phyloP scores from a whole-genome alignment of 805 yeast species.

The Zygoascus flipseniorum region DNA sequence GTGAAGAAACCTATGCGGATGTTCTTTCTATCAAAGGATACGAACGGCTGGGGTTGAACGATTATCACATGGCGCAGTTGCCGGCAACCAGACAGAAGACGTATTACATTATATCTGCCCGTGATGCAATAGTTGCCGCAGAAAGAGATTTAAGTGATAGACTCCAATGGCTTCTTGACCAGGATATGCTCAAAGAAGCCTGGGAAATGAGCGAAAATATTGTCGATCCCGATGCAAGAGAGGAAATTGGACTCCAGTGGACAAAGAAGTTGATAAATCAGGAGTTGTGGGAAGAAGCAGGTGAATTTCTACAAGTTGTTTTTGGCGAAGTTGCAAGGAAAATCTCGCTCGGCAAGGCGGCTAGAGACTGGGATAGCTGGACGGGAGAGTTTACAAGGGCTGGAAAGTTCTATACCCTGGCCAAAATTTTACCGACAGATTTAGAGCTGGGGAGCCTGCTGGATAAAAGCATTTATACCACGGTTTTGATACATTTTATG shows the following conservation, averaged over 20 bases:
- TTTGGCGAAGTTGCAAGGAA: constrained; percentile 25
- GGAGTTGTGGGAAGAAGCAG: constrained; percentile 50
- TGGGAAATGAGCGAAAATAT: constrained; percentile 68
- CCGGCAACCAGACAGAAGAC: not conserved
- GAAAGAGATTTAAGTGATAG: constrained; percentile 65
- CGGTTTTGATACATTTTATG: constrained; percentile 40
- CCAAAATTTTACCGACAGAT: constrained; percentile 47
- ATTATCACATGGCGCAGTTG: constrained; percentile 44
- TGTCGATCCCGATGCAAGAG: constrained; percentile 40
- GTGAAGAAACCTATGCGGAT: constrained; percentile 71
- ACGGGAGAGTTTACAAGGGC: constrained; percentile 42
- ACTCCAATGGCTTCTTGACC: constrained; percentile 60
- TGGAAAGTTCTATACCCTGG: constrained; percentile 39
- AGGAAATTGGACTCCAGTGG: constrained; percentile 53
- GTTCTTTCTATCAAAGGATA: constrained; percentile 58
- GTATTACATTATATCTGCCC: constrained; percentile 68
- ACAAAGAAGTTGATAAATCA: constrained; percentile 27
- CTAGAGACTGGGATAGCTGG: constrained; percentile 59
- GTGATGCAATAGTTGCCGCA: constrained; percentile 70
- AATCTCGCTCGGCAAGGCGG: constrained; percentile 11
- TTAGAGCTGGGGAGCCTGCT: constrained; percentile 26
- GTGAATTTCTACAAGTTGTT: constrained; percentile 38
- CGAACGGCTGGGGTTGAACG: constrained; percentile 63
- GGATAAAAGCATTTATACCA: constrained; percentile 36
- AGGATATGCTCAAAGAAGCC: constrained; percentile 51